Conservation (phyloP, 106 monocot species). For the Ottelia alismoides region DNA sequence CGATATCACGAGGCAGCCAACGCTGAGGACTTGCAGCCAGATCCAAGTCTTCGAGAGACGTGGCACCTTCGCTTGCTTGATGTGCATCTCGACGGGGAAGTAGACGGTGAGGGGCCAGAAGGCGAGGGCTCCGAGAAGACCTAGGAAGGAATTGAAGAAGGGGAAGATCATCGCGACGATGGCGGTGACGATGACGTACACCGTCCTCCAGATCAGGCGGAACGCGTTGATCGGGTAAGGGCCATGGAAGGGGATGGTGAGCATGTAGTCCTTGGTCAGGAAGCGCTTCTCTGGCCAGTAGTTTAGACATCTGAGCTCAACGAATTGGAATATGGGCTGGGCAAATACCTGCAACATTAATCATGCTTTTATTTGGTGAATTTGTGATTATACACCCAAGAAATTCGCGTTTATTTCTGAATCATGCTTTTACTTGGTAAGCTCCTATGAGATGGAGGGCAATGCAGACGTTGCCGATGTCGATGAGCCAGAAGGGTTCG, state of each 20-base stretch:
- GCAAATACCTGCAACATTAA: constrained; percentile 26
- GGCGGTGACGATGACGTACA: constrained; percentile 16
- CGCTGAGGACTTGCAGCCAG: constrained; percentile 9
- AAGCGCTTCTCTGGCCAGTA: constrained; percentile 10
- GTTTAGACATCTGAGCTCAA: constrained; percentile 2
- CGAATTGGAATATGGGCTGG: constrained; percentile 25
- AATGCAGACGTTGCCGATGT: constrained; percentile 21
- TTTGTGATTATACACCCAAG: too few relatives aligned
- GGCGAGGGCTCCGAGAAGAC: constrained; percentile 11
- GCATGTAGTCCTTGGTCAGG: not conserved
- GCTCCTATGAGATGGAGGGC: constrained; percentile 19
- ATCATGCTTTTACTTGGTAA: constrained; percentile 12
- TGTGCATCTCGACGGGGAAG: constrained; percentile 20
- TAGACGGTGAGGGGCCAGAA: constrained; percentile 21
- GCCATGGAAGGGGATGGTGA: not conserved
- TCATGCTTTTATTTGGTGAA: not conserved
- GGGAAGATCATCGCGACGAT: constrained; percentile 26
- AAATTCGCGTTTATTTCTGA: too few relatives aligned
- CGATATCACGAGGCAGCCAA: constrained; percentile 1
- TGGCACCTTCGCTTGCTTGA: constrained; percentile 3
- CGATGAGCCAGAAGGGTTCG: constrained; percentile 22
- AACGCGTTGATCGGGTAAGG: constrained; percentile 6
- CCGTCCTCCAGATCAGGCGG: constrained; percentile 20
- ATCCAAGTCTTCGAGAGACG: constrained; percentile 6
- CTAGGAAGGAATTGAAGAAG: constrained; percentile 28